phyloP scores from a whole-genome alignment of 176 grass and related monocot species.

The Puccinellia tenuiflora region DNA sequence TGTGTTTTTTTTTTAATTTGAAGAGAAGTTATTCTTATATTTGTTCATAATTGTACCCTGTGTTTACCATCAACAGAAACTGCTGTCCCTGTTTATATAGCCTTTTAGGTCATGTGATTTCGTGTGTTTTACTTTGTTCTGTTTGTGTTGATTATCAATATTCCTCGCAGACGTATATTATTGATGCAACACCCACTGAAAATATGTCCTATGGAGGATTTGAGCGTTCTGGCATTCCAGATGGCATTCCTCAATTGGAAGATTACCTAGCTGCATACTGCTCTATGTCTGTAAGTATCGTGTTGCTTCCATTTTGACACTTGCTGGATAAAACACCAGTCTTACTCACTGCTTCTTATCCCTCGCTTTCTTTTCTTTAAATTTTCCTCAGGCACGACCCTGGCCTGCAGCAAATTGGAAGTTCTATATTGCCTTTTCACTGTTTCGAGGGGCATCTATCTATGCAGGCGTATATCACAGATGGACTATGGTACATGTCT shows the following conservation, averaged over 20 bases:
- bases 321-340: not conserved
- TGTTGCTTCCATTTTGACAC: not conserved
- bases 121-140: not conserved
- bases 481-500: slow-evolving; percentile 77
- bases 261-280: slow-evolving; percentile 89
- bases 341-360: not conserved
- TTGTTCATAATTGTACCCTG: not conserved
- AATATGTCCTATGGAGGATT: slow-evolving; percentile 60
- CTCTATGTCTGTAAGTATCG: slow-evolving; percentile 55
- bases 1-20: not conserved
- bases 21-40: not conserved
- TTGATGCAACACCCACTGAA: slow-evolving; percentile 32
- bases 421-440: slow-evolving; percentile 80
- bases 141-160: not conserved
- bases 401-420: slow-evolving; percentile 93
- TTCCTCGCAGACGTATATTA: slow-evolving; percentile 59
- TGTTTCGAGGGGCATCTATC: slow-evolving; percentile 89
- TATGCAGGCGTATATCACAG: slow-evolving; percentile 92
- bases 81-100: not conserved
- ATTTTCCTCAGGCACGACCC: slow-evolving; percentile 51
- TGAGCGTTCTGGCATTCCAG: slow-evolving; percentile 55
- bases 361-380: not conserved
- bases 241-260: slow-evolving; percentile 80
- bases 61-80: not conserved
- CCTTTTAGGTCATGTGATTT: not conserved